phyloP scores from a whole-genome alignment of 345 rosid species.

The Eucalyptus caleyi region DNA sequence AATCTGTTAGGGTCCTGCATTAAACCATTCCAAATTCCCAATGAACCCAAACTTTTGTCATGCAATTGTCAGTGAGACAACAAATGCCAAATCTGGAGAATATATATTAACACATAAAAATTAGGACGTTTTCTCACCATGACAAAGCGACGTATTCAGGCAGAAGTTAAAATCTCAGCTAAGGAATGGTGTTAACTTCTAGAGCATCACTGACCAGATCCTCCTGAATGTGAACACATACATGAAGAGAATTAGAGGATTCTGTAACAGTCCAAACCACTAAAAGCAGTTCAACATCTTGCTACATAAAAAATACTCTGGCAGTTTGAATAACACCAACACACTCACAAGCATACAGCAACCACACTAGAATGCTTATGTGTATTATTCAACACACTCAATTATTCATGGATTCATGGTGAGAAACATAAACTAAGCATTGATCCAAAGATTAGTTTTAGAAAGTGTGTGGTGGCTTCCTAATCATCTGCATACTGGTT shows the following conservation, averaged over 20 bases:
- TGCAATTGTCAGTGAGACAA: neutral
- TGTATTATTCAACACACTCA: neutral
- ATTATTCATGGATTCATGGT: neutral
- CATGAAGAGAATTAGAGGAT: neutral
- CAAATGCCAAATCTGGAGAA: neutral
- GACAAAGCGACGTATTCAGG: neutral
- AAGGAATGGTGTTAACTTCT: neutral
- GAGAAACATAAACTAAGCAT: neutral
- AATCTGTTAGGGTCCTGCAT: slow-evolving; percentile 45
- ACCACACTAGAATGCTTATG: neutral
- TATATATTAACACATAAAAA: neutral
- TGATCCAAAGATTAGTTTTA: neutral
- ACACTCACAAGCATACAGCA: neutral
- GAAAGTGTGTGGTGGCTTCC: neutral
- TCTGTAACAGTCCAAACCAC: neutral
- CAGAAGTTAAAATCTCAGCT: neutral
- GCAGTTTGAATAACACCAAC: neutral
- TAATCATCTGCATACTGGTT: neutral
- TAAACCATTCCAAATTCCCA: neutral
- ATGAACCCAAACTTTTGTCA: neutral
- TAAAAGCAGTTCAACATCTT: neutral
- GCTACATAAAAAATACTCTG: neutral
- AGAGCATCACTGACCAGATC: neutral
- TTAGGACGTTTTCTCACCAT: neutral
- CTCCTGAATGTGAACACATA: neutral